Base-by-base conservation (phyloP, 306 rosid species). In the Vigna unguiculata region DNA sequence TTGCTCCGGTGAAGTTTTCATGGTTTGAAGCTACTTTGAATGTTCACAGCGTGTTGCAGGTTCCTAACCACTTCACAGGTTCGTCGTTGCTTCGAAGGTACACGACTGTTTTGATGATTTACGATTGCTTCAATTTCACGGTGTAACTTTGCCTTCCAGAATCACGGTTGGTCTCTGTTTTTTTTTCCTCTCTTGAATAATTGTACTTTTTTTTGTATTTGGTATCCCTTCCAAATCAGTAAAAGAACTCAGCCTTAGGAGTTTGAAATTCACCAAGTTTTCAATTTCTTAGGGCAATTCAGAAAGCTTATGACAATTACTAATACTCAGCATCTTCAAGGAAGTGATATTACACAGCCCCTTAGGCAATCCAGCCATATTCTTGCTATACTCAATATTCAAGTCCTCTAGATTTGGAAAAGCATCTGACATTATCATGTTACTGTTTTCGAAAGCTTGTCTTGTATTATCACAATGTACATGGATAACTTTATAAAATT, bases 161-260 rank as follows among this genome's bases (percentile, higher is more conserved):
- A n/a, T n/a, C n/a, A n/a, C n/a, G n/a, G n/a, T n/a, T n/a, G n/a
- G n/a, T n/a, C n/a, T n/a, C n/a, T n/a, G n/a, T n/a, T n/a, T n/a
- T n/a, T n/a, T n/a, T n/a, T n/a, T n/a, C n/a, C n/a, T n/a, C n/a
- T n/a, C n/a, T n/a, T n/a, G n/a, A n/a, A n/a, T n/a, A n/a, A n/a
- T n/a, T n/a, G n/a, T n/a, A n/a, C n/a, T n/a, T n/a, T n/a, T n/a
- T n/a, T n/a, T n/a, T n/a, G n/a, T n/a, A 1, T 60, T 69, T 0
- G 96, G 93, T 38, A 89, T n/a, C 48, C 4, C 75, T 52, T 8
- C 61, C 48, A 93, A 80, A 80, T 81, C 85, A 36, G 85, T 82
- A 53, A 95, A 91, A 0, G 90, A 93, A 62, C 75, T 88, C 11
- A 93, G 89, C 80, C 87, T 83, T 13, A 93, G 48, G 2, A 54